Evolutionary conservation across 2,329 filamentous ascomycete genomes (phyloP).

Genomic region (Colletotrichum phormii): DNA sequence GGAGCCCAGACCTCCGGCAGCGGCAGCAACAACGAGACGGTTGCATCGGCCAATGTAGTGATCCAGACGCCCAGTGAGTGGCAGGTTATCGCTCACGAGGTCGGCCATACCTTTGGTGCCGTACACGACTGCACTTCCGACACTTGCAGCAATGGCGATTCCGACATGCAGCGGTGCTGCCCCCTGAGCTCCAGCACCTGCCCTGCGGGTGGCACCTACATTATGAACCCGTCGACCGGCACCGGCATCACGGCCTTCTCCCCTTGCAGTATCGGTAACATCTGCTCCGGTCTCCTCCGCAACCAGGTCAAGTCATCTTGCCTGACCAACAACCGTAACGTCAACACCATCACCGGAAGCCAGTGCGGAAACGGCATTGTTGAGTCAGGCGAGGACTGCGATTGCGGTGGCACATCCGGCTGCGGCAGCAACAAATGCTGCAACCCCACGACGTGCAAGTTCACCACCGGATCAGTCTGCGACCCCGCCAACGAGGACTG

Average conservation of each 20-base stretch:
- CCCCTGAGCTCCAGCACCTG: slow-evolving; percentile 77
- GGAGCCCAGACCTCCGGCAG: slow-evolving; percentile 67
- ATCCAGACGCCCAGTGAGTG: slow-evolving; percentile 86
- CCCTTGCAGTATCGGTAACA: slow-evolving; percentile 89
- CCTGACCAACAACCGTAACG: slow-evolving; percentile 85
- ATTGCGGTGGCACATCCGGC: slow-evolving; percentile 82
- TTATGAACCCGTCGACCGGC: slow-evolving; percentile 95
- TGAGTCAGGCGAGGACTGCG: slow-evolving; percentile 89
- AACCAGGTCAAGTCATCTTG: slow-evolving; percentile 82
- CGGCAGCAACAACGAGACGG: slow-evolving; percentile 71
- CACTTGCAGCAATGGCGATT: slow-evolving; percentile 74
- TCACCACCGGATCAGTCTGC: slow-evolving; percentile 80
- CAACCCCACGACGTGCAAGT: slow-evolving; percentile 87
- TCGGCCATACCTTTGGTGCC: slow-evolving; percentile 93
- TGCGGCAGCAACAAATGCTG: slow-evolving; percentile 87
- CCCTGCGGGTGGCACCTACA: slow-evolving; percentile 81
- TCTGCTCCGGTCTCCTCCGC: slow-evolving; percentile 86
- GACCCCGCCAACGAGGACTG: slow-evolving; percentile 86
- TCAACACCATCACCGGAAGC: slow-evolving; percentile 83
- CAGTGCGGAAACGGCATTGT: slow-evolving; percentile 98
- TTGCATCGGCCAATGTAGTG: slow-evolving; percentile 90
- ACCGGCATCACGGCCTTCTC: slow-evolving; percentile 83
- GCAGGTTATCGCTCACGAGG: slow-evolving; percentile 96
- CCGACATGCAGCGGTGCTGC: slow-evolving; percentile 74
- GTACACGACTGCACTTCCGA: slow-evolving; percentile 87